phyloP scores from a whole-genome alignment of 108 stramenopile genomes.

The Ochromonas danica region DNA sequence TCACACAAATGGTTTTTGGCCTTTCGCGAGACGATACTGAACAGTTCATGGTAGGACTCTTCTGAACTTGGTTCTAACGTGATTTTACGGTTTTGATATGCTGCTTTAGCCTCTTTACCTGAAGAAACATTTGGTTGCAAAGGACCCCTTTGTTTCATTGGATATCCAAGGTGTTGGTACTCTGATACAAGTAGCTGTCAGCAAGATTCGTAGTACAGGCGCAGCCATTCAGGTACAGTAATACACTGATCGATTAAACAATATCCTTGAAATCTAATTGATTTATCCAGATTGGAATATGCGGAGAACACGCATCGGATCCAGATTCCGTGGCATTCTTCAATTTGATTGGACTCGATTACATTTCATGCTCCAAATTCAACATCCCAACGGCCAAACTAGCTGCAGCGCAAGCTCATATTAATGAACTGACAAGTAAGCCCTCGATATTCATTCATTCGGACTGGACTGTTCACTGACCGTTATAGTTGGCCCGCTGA shows the following conservation, averaged over 20 bases:
- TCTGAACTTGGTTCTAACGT: background rate
- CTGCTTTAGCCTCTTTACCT: background rate
- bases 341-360: background rate
- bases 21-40: constrained; percentile 11
- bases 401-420: constrained; percentile 20
- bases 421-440: constrained; percentile 8
- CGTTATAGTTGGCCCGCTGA: no score
- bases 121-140: background rate
- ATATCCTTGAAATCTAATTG: no score
- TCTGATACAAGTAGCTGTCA: background rate
- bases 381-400: background rate
- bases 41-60: constrained; percentile 10
- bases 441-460: background rate
- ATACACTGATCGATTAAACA: no score
- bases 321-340: background rate
- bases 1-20: constrained; percentile 7
- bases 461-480: no score
- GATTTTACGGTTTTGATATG: background rate
- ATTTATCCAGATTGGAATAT: background rate
- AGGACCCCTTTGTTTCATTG: background rate
- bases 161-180: constrained; percentile 3
- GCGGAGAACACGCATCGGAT: constrained; percentile 4
- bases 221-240: no score
- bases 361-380: background rate
- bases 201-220: background rate